phyloP scores from a whole-genome alignment of 2,329 filamentous ascomycete species.

The Rhinocladiella similis region DNA sequence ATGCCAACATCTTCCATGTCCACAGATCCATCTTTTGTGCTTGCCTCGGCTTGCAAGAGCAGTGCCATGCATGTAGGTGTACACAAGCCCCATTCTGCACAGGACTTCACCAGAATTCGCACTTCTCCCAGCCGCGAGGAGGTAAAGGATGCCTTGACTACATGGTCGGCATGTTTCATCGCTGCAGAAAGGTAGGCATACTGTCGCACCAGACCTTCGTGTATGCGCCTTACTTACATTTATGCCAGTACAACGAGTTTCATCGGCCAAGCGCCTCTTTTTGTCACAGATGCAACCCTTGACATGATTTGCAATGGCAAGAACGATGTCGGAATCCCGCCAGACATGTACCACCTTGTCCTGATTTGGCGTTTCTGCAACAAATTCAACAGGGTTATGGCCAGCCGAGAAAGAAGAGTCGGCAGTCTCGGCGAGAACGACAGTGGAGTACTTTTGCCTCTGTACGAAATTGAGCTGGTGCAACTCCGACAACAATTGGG shows the following conservation, averaged over 20 bases:
- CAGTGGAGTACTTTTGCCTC: slow-evolving; percentile 2
- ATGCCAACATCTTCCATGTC: slow-evolving; percentile 63
- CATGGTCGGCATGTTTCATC: slow-evolving; percentile 58
- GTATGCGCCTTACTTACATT: background rate
- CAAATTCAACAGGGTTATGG: slow-evolving; percentile 1
- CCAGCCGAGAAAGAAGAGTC: slow-evolving; percentile 1
- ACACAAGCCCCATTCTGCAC: slow-evolving; percentile 62
- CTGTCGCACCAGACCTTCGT: too few species aligned
- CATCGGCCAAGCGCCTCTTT: slow-evolving; percentile 59
- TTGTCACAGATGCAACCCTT: slow-evolving; percentile 54
- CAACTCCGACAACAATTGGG: background rate
- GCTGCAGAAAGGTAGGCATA: background rate
- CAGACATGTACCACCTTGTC: slow-evolving; percentile 1
- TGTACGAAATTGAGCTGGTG: background rate
- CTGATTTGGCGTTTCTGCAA: slow-evolving; percentile 1
- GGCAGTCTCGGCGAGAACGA: slow-evolving; percentile 2
- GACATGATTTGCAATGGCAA: slow-evolving; percentile 53
- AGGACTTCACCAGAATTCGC: slow-evolving; percentile 53
- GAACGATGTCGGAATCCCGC: background rate
- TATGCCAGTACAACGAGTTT: background rate
- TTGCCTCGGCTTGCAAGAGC: slow-evolving; percentile 65
- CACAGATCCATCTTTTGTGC: slow-evolving; percentile 64
- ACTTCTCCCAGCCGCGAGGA: slow-evolving; percentile 60
- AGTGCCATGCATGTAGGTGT: slow-evolving; percentile 66
- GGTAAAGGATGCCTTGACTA: slow-evolving; percentile 63